Evolutionary conservation across 305 asterid species (phyloP).

Genomic region (Rubia occidens): DNA sequence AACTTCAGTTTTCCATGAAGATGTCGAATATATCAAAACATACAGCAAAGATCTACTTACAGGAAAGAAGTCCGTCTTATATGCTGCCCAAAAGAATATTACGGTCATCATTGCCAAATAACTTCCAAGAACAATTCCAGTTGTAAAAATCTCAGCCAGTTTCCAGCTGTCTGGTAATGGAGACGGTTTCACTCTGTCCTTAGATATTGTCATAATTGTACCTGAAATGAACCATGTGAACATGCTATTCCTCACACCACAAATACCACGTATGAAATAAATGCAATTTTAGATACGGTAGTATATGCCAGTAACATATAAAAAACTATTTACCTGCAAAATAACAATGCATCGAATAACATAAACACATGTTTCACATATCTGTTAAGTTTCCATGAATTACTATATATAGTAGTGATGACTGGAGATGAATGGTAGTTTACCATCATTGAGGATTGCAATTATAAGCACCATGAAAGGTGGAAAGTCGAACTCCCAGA

Average conservation of each 20-base stretch:
- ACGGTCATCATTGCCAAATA: conserved; percentile 44
- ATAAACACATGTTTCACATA: not conserved
- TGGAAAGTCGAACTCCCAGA: conserved; percentile 93
- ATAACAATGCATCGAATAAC: not conserved
- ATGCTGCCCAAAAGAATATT: conserved; percentile 41
- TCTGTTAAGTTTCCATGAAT: not conserved
- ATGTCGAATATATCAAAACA: not conserved
- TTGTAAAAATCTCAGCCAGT: conserved; percentile 36
- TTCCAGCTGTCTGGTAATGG: conserved; percentile 47
- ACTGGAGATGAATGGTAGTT: conserved; percentile 11
- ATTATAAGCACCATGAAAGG: conserved; percentile 99
- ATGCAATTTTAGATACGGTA: not conserved
- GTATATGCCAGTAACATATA: not conserved
- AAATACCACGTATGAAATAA: not conserved
- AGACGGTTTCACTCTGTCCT: conserved; percentile 42
- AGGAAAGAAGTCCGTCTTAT: conserved; percentile 34
- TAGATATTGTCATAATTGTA: conserved; percentile 41
- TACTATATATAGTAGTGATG: too few relatives aligned
- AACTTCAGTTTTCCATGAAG: not conserved
- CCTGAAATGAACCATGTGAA: conserved; percentile 15
- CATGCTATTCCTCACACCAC: not conserved
- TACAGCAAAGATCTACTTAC: conserved; percentile 18
- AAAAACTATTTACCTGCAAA: not conserved
- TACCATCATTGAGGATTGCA: conserved; percentile 93
- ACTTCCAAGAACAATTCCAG: conserved; percentile 39